phyloP scores from a whole-genome alignment of 1,284 basidiomycete species.

The Tilletia indica region DNA sequence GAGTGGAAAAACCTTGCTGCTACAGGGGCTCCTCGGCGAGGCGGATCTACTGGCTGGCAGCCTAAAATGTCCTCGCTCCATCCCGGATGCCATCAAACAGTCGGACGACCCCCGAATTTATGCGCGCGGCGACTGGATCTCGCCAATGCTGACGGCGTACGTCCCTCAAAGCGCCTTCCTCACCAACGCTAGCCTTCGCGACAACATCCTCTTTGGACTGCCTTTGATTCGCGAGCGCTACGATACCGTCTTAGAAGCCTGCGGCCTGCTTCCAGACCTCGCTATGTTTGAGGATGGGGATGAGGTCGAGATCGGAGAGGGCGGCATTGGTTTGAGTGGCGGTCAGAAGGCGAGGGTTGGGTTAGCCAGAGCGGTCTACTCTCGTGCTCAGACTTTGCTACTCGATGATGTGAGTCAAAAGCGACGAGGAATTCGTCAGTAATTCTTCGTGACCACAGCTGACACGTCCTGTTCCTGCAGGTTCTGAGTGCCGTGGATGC shows the following conservation, averaged over 20 bases:
- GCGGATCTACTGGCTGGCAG: slow-evolving; percentile 34
- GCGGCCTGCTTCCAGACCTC: slow-evolving; percentile 40
- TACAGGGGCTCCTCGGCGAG: slow-evolving; percentile 48
- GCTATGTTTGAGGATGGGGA: slow-evolving; percentile 43
- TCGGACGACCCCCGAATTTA: background rate
- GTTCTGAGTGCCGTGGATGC: slow-evolving; percentile 76
- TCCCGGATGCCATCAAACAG: slow-evolving; percentile 5
- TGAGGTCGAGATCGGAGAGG: slow-evolving; percentile 42
- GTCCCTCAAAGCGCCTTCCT: slow-evolving; percentile 46
- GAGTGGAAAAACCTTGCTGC: slow-evolving; percentile 47
- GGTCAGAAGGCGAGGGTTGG: slow-evolving; percentile 49
- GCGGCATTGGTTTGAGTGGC: slow-evolving; percentile 45
- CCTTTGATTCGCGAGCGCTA: slow-evolving; percentile 40
- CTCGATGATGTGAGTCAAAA: slow-evolving; percentile 42
- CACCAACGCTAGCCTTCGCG: slow-evolving; percentile 32
- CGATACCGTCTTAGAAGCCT: slow-evolving; percentile 35
- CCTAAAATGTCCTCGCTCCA: slow-evolving; percentile 22
- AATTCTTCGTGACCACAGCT: slow-evolving; percentile 42
- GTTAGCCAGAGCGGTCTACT: slow-evolving; percentile 49
- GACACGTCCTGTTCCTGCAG: background rate
- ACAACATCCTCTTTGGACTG: slow-evolving; percentile 46
- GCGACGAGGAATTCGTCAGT: slow-evolving; percentile 1
- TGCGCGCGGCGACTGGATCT: slow-evolving; percentile 12
- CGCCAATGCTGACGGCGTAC: slow-evolving; percentile 31
- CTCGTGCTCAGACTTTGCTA: slow-evolving; percentile 39